Conservation (phyloP, 495 filamentous ascomycete genomes). For the Penicillium riverlandense region DNA sequence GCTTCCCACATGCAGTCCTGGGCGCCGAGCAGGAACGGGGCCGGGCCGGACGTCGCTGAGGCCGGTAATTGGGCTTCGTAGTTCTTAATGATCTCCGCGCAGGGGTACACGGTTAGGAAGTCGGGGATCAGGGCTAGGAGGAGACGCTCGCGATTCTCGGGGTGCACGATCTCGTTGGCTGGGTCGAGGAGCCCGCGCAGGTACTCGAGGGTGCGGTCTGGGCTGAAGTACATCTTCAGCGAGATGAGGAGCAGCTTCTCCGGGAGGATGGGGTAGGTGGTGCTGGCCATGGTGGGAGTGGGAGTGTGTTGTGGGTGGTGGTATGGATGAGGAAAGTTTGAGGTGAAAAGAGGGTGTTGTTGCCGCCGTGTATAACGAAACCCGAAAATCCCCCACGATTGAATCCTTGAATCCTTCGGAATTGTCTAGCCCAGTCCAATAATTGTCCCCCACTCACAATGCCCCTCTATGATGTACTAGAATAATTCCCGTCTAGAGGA, state of each 20-base stretch:
- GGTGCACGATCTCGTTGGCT: constrained; percentile 27
- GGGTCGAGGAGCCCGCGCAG: constrained; percentile 47
- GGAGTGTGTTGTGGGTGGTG: neutral
- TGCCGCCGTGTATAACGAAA: no score
- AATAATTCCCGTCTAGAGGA: neutral
- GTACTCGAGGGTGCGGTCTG: constrained; percentile 55
- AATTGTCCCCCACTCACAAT: no score
- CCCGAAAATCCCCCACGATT: no score
- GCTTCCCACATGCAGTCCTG: constrained; percentile 63
- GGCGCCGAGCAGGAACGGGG: constrained; percentile 57
- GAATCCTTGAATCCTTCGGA: no score
- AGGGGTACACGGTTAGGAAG: constrained; percentile 58
- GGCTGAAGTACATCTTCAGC: constrained; percentile 80
- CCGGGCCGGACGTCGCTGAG: constrained; percentile 9
- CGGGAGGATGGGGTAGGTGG: constrained; percentile 40
- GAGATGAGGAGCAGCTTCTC: constrained; percentile 69
- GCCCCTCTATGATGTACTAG: no score
- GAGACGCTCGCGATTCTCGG: constrained; percentile 58
- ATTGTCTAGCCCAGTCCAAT: no score
- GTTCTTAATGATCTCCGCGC: constrained; percentile 41
- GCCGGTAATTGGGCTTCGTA: constrained; percentile 22
- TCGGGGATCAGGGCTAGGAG: constrained; percentile 82
- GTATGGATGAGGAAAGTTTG: neutral
- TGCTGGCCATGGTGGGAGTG: constrained; percentile 13
- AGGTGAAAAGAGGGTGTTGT: no score